Percentiles rank a stretch among this genome's conserved stretches.
These are phyloP conservation scores for Alternaria postmessia DNA, from an alignment of 2,329 filamentous ascomycete species.

Conservation along the genomic window DNA sequence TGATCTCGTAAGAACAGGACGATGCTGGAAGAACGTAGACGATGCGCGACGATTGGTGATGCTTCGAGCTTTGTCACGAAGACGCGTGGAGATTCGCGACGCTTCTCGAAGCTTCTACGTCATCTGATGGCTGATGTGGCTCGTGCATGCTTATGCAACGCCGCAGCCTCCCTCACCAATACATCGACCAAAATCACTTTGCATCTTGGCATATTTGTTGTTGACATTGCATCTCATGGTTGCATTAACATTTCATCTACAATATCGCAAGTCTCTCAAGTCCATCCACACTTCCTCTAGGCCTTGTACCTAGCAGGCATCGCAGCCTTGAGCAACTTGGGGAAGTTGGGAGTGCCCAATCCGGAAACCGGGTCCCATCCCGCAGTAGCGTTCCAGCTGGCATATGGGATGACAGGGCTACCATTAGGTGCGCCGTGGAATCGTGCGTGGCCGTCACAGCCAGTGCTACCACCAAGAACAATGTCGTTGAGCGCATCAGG, in stretches of 20 bases:
- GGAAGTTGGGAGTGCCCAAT: slow-evolving; percentile 42
- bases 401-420: slow-evolving; percentile 42
- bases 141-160: slow-evolving; percentile 34
- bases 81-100: slow-evolving; percentile 31
- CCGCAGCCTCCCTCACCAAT: background rate
- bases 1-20: slow-evolving; percentile 38
- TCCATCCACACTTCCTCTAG: slow-evolving; percentile 2
- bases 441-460: slow-evolving; percentile 46
- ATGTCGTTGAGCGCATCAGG: slow-evolving; percentile 60
- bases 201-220: no score
- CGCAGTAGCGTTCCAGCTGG: slow-evolving; percentile 40
- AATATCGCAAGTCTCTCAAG: background rate
- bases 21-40: slow-evolving; percentile 36
- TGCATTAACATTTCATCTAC: background rate
- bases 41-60: slow-evolving; percentile 35
- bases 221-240: background rate
- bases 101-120: slow-evolving; percentile 36
- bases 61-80: slow-evolving; percentile 35
- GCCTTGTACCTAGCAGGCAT: slow-evolving; percentile 33
- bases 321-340: slow-evolving; percentile 40
- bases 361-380: slow-evolving; percentile 50
- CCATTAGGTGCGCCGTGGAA: slow-evolving; percentile 39
- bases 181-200: background rate
- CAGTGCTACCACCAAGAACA: slow-evolving; percentile 45
- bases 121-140: slow-evolving; percentile 1